phyloP scores from a whole-genome alignment of 805 yeast species.

The Cyberlindnera bimundalis region DNA sequence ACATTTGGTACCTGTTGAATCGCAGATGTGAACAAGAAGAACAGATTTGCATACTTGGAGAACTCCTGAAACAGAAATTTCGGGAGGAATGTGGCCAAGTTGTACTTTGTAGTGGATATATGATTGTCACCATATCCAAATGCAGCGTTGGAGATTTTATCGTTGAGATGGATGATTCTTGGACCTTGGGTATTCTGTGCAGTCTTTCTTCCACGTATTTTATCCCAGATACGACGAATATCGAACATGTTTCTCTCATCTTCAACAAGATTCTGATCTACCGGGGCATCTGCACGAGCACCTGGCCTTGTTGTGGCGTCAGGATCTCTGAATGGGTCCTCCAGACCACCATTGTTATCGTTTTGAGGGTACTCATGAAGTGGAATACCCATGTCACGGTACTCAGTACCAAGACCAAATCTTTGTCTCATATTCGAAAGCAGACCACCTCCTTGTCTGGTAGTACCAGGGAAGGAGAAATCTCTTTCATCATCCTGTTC shows the following conservation, averaged over 20 bases:
- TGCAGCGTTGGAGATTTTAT: conserved; percentile 49
- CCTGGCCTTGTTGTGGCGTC: conserved; percentile 15
- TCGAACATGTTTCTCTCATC: conserved; percentile 35
- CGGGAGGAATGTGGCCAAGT: conserved; percentile 87
- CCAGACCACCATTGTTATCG: neutral
- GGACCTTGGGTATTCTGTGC: conserved; percentile 39
- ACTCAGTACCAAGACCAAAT: conserved; percentile 23
- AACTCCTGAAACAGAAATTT: conserved; percentile 95
- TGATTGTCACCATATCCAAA: conserved; percentile 73
- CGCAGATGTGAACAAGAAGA: conserved; percentile 85
- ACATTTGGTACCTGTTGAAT: conserved; percentile 98
- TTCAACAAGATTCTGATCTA: conserved; percentile 27
- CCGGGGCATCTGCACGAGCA: conserved; percentile 15
- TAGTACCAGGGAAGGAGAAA: conserved; percentile 4
- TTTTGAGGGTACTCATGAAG: conserved; percentile 19
- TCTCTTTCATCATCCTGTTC: conserved; percentile 35
- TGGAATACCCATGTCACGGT: conserved; percentile 29
- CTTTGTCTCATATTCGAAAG: conserved; percentile 23
- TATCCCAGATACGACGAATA: conserved; percentile 36
- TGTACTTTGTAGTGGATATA: conserved; percentile 93
- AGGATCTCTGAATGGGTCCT: conserved; percentile 28
- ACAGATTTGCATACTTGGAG: conserved; percentile 93
- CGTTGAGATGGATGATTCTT: conserved; percentile 66
- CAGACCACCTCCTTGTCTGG: conserved; percentile 13
- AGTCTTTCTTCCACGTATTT: conserved; percentile 30